Conservation (phyloP, 805 yeast genomes). For the Metschnikowia peoriensis region DNA sequence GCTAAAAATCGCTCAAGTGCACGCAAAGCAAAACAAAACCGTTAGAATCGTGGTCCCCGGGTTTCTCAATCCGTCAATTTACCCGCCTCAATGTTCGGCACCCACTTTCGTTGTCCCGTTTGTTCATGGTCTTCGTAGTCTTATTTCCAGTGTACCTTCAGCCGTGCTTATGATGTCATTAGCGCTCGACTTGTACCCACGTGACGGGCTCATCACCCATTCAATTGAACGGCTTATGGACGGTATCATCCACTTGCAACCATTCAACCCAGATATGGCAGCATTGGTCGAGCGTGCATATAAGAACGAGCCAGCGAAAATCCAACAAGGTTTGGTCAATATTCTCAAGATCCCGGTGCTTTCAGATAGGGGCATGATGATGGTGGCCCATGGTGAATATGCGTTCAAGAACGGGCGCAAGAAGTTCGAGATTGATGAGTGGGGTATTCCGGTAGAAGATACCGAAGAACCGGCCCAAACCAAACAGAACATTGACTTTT, state of each 20-base stretch:
- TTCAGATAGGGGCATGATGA: constrained; percentile 79
- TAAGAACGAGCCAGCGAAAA: constrained; percentile 67
- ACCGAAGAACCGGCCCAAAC: constrained; percentile 45
- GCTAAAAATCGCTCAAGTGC: constrained; percentile 32
- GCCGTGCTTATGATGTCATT: constrained; percentile 55
- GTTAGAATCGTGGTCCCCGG: constrained; percentile 72
- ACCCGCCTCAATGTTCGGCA: constrained; percentile 48
- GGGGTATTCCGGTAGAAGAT: constrained; percentile 97
- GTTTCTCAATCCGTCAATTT: constrained; percentile 76
- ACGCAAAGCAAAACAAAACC: constrained; percentile 43
- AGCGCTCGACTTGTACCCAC: constrained; percentile 64
- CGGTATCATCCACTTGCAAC: constrained; percentile 69
- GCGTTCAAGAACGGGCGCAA: constrained; percentile 84
- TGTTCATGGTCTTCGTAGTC: constrained; percentile 53
- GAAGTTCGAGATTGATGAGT: constrained; percentile 82
- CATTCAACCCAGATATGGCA: constrained; percentile 74
- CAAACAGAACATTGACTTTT: constrained; percentile 37
- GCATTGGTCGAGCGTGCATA: constrained; percentile 66
- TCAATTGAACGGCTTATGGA: constrained; percentile 60
- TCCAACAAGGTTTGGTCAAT: constrained; percentile 85
- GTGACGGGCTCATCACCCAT: constrained; percentile 46
- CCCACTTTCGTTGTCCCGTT: constrained; percentile 57
- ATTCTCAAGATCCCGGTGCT: constrained; percentile 68
- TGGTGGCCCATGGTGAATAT: constrained; percentile 67
- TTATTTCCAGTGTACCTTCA: constrained; percentile 49